These are phyloP conservation scores for Hypericum androsaemum DNA, from an alignment of 345 rosid species.

Conservation along the genomic window DNA sequence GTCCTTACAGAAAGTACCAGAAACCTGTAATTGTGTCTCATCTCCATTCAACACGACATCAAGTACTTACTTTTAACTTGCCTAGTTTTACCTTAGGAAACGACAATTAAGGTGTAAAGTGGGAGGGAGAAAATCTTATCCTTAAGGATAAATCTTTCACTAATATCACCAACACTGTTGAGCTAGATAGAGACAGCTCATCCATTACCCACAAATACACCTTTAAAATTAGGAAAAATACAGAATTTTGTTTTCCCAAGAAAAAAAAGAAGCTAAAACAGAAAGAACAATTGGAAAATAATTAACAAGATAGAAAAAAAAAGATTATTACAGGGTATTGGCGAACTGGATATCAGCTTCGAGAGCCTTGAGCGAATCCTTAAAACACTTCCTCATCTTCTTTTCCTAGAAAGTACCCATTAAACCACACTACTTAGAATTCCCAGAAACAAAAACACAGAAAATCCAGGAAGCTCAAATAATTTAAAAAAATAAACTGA, in stretches of 20 bases:
- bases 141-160: too few relatives aligned
- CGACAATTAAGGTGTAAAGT: too few relatives aligned
- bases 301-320: background rate
- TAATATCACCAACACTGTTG: too few relatives aligned
- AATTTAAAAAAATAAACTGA: background rate
- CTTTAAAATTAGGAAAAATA: too few relatives aligned
- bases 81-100: too few relatives aligned
- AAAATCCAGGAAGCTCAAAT: background rate
- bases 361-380: constrained; percentile 91
- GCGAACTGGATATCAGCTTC: constrained; percentile 99
- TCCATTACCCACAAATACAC: too few relatives aligned
- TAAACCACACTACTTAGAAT: constrained; percentile 7
- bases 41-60: too few relatives aligned
- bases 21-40: too few relatives aligned
- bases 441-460: background rate
- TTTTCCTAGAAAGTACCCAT: background rate
- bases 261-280: background rate
- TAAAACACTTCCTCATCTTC: constrained; percentile 79
- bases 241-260: constrained; percentile 2
- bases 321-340: constrained; percentile 63
- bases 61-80: too few relatives aligned
- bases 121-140: too few relatives aligned
- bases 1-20: too few relatives aligned
- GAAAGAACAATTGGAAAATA: background rate
- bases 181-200: too few relatives aligned